Conservation (phyloP, 2,329 filamentous ascomycete genomes). For the Xylaria arbuscula region DNA sequence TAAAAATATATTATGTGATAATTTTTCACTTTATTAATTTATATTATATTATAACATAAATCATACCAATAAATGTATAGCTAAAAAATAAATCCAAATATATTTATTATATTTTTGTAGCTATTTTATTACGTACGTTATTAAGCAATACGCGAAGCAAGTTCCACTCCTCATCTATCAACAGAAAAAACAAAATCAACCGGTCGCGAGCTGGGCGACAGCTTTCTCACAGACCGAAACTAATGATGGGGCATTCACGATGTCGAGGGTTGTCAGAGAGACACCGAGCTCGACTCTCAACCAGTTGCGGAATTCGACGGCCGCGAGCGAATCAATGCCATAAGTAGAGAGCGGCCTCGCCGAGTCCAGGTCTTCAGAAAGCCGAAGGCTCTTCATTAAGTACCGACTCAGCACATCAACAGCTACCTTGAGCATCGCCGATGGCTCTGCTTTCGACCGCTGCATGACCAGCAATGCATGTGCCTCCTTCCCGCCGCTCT, state of each 20-base stretch:
- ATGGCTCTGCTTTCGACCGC: conserved; percentile 33
- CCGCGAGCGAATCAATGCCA: conserved; percentile 48
- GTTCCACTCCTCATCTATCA: no score
- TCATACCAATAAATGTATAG: no score
- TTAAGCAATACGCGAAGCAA: no score
- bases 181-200: no score
- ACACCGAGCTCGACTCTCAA: conserved; percentile 42
- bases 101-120: no score
- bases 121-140: no score
- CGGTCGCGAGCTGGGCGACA: no score
- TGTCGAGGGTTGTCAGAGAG: conserved; percentile 46
- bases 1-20: no score
- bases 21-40: no score
- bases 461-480: conserved; percentile 14
- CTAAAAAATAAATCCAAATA: no score
- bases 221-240: conserved; percentile 29
- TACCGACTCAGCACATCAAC: conserved; percentile 43
- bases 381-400: conserved; percentile 43
- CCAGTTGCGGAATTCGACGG: conserved; percentile 49
- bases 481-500: conserved; percentile 1
- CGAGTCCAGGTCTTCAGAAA: conserved; percentile 44
- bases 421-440: conserved; percentile 33
- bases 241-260: conserved; percentile 42
- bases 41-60: no score
- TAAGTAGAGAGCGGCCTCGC: conserved; percentile 45